Evolutionary conservation across 2,329 filamentous ascomycete genomes (phyloP), one percentile per base, ranked within the genome.

Genomic region (Didymella segeticola): DNA sequence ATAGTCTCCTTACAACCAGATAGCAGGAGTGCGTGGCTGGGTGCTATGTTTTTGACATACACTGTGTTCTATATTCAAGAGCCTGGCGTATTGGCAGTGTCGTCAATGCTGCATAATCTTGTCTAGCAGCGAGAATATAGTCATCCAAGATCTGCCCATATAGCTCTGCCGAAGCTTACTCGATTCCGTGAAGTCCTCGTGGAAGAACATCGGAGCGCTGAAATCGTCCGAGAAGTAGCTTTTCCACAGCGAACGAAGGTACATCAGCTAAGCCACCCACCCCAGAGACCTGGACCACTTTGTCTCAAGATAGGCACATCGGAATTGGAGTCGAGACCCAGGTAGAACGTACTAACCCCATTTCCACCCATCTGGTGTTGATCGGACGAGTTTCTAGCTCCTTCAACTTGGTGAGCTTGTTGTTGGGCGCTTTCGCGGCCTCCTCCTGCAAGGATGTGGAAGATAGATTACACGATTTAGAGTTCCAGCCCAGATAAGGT

Each of bases 31-130:
- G n/a, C n/a, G n/a, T n/a, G n/a, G n/a, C n/a, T n/a, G n/a, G n/a
- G n/a, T n/a, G n/a, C n/a, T n/a, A n/a, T n/a, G n/a, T n/a, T n/a
- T n/a, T n/a, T n/a, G n/a, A n/a, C n/a, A n/a, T n/a, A n/a, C n/a
- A n/a, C n/a, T n/a, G n/a, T n/a, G n/a, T n/a, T n/a, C n/a, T n/a
- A n/a, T n/a, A n/a, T n/a, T n/a, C 91, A 68, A 95, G 81, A 12
- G 91, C 88, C 68, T 96, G 91, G 30, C 91, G 85, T 42, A 90
- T 89, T 51, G 88, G 90, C 38, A 95, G 80, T 1, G 89, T 86
- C 17, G 89, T 86, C 53, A 92, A 90, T 62, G 91, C 88, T 23
- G 87, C 86, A 64, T 92, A 92, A 60, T 89, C 87, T 47, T 86
- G 81, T 0, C 89, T 88, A 5, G 89, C 90, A 19, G 89, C 91